These are phyloP conservation scores for Podaxis sp. DNA, from an alignment of 768 basidiomycete species.

Conservation along the genomic window DNA sequence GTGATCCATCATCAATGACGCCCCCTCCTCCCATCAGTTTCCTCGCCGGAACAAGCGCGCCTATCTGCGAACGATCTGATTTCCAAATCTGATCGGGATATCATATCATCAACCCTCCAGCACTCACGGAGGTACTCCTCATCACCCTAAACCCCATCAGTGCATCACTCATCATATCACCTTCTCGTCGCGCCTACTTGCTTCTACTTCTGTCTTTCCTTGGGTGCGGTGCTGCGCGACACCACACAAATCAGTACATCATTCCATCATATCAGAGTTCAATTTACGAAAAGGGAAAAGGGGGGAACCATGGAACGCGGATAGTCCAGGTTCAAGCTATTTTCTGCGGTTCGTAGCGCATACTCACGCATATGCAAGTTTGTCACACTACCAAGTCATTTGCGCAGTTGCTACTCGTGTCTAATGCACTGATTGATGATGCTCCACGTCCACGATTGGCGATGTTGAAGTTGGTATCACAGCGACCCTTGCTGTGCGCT, in stretches of 20 bases:
- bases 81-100: constrained; percentile 8
- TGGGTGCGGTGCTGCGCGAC: neutral
- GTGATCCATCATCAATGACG: constrained; percentile 7
- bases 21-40: neutral
- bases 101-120: constrained; percentile 7
- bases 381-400: neutral
- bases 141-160: constrained; percentile 10
- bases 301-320: neutral
- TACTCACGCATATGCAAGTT: neutral
- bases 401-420: neutral
- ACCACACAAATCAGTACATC: constrained; percentile 12
- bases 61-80: neutral
- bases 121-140: constrained; percentile 13
- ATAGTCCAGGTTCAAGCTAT: neutral
- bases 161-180: constrained; percentile 8
- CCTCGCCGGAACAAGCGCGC: constrained; percentile 7
- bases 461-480: neutral
- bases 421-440: constrained; percentile 8
- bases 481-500: constrained; percentile 9
- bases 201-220: constrained; percentile 1
- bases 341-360: neutral
- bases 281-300: neutral
- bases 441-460: constrained; percentile 2
- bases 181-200: constrained; percentile 1
- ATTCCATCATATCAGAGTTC: constrained; percentile 7